phyloP scores from a whole-genome alignment of 371 early-diverging fungal genomes.

The Cokeromyces recurvatus region DNA sequence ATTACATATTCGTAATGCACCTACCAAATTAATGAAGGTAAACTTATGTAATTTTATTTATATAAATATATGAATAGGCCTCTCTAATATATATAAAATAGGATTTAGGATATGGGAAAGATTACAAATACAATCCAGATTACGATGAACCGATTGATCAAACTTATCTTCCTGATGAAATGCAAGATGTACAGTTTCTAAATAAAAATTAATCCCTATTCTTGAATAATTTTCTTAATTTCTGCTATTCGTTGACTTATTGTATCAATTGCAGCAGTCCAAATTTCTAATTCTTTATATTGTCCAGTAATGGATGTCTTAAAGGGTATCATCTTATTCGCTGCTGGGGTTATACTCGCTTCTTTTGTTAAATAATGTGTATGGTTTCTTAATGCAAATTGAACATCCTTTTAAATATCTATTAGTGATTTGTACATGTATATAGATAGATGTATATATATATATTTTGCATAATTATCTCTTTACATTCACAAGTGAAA shows the following conservation, averaged over 20 bases:
- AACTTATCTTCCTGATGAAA: constrained; percentile 68
- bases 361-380: constrained; percentile 29
- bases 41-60: constrained; percentile 1
- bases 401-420: constrained; percentile 29
- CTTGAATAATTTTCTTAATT: constrained; percentile 23
- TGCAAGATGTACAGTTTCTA: constrained; percentile 53
- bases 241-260: constrained; percentile 31
- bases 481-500: constrained; percentile 37
- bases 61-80: too few species aligned
- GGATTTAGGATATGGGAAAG: constrained; percentile 71
- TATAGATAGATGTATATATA: background rate
- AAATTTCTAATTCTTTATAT: constrained; percentile 40
- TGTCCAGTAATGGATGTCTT: constrained; percentile 32
- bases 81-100: too few species aligned
- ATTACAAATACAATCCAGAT: constrained; percentile 84
- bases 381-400: constrained; percentile 36
- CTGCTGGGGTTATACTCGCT: constrained; percentile 30
- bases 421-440: too few species aligned
- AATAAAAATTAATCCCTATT: constrained; percentile 16
- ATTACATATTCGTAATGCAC: constrained; percentile 83
- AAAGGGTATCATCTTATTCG: constrained; percentile 40
- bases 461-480: background rate
- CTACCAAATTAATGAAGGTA: constrained; percentile 67
- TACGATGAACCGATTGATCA: constrained; percentile 72
- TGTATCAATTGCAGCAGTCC: constrained; percentile 34